These are phyloP conservation scores for Epichloe hybrida DNA, from an alignment of 2,329 filamentous ascomycete genomes.

Conservation along the genomic window DNA sequence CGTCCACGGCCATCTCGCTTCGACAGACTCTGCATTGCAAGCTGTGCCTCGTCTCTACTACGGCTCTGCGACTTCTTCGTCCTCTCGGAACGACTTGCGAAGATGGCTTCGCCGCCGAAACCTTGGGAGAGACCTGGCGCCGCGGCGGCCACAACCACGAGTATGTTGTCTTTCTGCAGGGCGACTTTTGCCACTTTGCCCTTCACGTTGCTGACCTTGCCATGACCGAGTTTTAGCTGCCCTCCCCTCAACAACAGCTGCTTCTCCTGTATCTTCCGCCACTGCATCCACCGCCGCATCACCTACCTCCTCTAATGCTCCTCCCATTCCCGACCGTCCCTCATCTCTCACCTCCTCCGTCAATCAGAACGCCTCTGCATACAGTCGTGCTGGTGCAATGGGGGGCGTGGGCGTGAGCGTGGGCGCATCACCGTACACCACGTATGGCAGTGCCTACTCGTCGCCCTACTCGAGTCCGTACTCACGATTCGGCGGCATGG, in stretches of 20 bases:
- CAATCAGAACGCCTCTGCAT: conserved; percentile 77
- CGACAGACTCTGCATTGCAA: background rate
- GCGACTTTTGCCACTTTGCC: background rate
- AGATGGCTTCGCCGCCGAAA: conserved; percentile 77
- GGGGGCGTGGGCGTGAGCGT: conserved; percentile 28
- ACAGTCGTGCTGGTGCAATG: conserved; percentile 40
- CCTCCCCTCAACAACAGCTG: conserved; percentile 22
- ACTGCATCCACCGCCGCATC: conserved; percentile 25
- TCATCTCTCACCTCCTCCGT: conserved; percentile 65
- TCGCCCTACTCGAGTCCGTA: conserved; percentile 28
- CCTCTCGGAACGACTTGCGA: background rate
- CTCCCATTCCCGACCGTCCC: conserved; percentile 69
- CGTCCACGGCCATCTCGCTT: background rate
- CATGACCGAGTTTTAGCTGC: conserved; percentile 11
- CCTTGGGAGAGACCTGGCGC: conserved; percentile 83
- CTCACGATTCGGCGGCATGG: conserved; percentile 33
- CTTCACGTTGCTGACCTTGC: conserved; percentile 14
- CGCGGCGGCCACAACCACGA: conserved; percentile 27
- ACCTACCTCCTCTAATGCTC: conserved; percentile 32
- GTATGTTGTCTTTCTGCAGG: conserved; percentile 25
- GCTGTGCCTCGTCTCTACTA: background rate
- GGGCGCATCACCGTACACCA: conserved; percentile 33
- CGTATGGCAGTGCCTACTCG: conserved; percentile 25
- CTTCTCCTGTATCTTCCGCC: conserved; percentile 16
- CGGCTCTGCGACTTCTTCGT: background rate